A percentile compares a stretch with the other conserved stretches of the same genome.
Conservation (phyloP, 2,329 filamentous ascomycete genomes). For the Alternaria gaisen region DNA sequence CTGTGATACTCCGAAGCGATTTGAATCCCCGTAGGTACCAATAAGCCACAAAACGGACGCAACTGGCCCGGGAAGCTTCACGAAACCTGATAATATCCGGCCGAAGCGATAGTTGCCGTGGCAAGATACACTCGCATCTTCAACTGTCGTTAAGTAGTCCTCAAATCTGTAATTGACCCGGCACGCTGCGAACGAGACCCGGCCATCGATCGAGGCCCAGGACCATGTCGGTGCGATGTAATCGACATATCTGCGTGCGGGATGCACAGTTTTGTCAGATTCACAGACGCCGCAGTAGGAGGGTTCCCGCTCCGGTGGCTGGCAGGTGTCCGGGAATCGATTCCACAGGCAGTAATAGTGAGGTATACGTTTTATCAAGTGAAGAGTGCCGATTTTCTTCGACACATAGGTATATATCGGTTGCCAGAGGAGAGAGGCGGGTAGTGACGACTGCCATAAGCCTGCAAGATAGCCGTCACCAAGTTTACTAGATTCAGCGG, state of each 20-base stretch:
- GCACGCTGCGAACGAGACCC: conserved; percentile 10
- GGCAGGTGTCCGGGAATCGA: background rate
- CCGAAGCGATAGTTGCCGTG: background rate
- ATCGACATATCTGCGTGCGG: no score
- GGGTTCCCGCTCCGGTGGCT: no score
- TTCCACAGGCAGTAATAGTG: no score
- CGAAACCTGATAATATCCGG: background rate
- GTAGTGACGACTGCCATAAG: conserved; percentile 16
- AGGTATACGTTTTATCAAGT: no score
- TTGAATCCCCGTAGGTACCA: no score
- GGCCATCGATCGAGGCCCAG: conserved; percentile 22
- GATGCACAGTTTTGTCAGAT: no score
- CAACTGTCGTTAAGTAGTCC: conserved; percentile 4
- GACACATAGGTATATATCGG: background rate
- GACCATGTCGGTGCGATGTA: conserved; percentile 26
- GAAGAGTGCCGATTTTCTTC: no score
- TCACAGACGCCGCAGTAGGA: no score
- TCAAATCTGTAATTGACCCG: conserved; percentile 4
- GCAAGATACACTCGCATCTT: background rate
- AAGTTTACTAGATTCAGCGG: background rate
- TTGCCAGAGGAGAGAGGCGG: conserved; percentile 13
- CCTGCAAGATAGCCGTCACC: conserved; percentile 18
- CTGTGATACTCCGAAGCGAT: no score
- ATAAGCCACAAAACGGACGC: background rate
- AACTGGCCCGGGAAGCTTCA: background rate